Evolutionary conservation across 2,329 filamentous ascomycete genomes (phyloP).

Genomic region (Aschersonia sp.): DNA sequence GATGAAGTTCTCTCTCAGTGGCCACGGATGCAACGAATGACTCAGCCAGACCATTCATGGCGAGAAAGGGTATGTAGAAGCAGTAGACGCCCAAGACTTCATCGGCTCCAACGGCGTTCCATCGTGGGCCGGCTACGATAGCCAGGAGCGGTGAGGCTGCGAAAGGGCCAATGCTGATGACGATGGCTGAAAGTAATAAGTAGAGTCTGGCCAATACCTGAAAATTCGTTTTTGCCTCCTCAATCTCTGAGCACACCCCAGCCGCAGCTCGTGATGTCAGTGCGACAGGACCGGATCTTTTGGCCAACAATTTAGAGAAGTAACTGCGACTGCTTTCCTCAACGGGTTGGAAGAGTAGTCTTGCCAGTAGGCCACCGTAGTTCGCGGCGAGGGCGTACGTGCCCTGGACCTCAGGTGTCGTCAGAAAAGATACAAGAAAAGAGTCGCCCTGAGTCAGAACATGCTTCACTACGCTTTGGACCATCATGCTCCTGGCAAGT

Average conservation of each 20-base stretch:
- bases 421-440: conserved; percentile 66
- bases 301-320: conserved; percentile 63
- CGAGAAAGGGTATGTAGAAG: conserved; percentile 85
- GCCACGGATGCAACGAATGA: conserved; percentile 87
- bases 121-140: conserved; percentile 62
- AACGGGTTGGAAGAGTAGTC: conserved; percentile 84
- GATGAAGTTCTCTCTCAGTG: conserved; percentile 55
- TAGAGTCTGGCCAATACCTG: conserved; percentile 57
- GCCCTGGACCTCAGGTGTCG: conserved; percentile 68
- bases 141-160: conserved; percentile 59
- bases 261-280: conserved; percentile 1
- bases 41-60: conserved; percentile 81
- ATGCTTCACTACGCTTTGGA: conserved; percentile 84
- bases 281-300: conserved; percentile 9
- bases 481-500: conserved; percentile 67
- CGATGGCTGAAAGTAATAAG: conserved; percentile 53
- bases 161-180: conserved; percentile 57
- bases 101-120: conserved; percentile 61
- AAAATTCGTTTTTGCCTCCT: conserved; percentile 36
- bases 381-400: conserved; percentile 89
- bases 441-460: conserved; percentile 89
- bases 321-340: conserved; percentile 87
- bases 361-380: conserved; percentile 77
- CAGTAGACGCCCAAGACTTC: conserved; percentile 66
- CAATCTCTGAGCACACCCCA: conserved; percentile 13